A percentile compares a stretch with the other conserved stretches of the same genome.
Conservation (phyloP, 164 flowering plant genomes). For the Piper longum region DNA sequence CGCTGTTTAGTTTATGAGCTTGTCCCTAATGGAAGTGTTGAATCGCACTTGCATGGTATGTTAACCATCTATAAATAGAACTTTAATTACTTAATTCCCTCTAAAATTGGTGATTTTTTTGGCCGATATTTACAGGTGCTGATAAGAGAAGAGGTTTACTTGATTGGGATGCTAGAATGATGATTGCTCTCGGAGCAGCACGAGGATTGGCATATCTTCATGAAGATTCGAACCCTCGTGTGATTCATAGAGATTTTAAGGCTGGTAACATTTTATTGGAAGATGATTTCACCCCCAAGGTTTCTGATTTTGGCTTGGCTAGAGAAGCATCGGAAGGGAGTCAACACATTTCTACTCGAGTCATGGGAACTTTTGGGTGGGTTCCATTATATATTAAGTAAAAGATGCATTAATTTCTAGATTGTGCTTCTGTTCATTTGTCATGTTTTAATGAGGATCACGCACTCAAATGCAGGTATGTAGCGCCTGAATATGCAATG, state of each 20-base stretch:
- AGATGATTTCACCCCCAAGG: conserved; percentile 82
- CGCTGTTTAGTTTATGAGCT: conserved; percentile 93
- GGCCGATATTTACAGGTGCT: conserved; percentile 28
- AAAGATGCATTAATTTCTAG: background rate
- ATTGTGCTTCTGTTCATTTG: background rate
- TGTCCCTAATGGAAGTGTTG: conserved; percentile 90
- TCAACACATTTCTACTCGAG: conserved; percentile 52
- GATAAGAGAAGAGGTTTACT: conserved; percentile 47
- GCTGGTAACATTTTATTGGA: conserved; percentile 79
- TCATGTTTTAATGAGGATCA: background rate
- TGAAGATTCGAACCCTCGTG: conserved; percentile 93
- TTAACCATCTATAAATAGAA: background rate
- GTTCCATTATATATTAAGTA: background rate
- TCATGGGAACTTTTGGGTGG: conserved; percentile 78
- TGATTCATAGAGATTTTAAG: conserved; percentile 88
- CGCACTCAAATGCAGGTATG: background rate
- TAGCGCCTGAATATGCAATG: conserved; percentile 3
- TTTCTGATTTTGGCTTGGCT: conserved; percentile 92
- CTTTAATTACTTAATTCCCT: too few relatives aligned
- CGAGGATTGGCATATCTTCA: conserved; percentile 93
- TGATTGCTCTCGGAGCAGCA: conserved; percentile 93
- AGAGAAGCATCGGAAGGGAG: conserved; percentile 72
- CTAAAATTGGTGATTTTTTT: too few relatives aligned
- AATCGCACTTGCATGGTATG: conserved; percentile 93
- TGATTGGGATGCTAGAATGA: conserved; percentile 87